A percentile compares a stretch with the other conserved stretches of the same genome.
phyloP scores from a whole-genome alignment of 2,329 filamentous ascomycete species.

The Rhinocladiella mackenziei region DNA sequence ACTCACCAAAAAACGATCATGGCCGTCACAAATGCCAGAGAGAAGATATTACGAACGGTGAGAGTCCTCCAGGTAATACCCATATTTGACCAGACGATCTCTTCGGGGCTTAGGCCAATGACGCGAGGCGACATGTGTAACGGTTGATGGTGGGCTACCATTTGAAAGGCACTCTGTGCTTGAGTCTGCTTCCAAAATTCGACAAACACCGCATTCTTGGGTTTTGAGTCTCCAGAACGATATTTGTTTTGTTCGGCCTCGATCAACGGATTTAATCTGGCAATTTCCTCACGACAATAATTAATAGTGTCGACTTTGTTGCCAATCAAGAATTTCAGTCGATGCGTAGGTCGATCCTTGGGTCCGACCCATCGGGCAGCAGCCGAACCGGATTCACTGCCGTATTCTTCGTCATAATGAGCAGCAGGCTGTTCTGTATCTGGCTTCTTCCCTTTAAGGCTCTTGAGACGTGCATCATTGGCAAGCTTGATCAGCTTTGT shows the following conservation, averaged over 20 bases:
- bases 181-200: slow-evolving; percentile 80
- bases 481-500: slow-evolving; percentile 77
- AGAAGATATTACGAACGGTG: slow-evolving; percentile 65
- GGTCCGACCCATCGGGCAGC: slow-evolving; percentile 70
- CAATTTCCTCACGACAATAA: slow-evolving; percentile 75
- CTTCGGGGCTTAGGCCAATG: slow-evolving; percentile 73
- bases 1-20: slow-evolving; percentile 77
- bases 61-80: slow-evolving; percentile 82
- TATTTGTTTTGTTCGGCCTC: slow-evolving; percentile 65
- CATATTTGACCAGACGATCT: slow-evolving; percentile 84
- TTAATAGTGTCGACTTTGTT: slow-evolving; percentile 94
- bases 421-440: slow-evolving; percentile 37
- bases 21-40: slow-evolving; percentile 67
- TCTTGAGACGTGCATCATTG: slow-evolving; percentile 67
- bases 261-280: slow-evolving; percentile 68
- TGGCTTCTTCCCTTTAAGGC: slow-evolving; percentile 55
- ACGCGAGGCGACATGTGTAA: slow-evolving; percentile 82
- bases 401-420: slow-evolving; percentile 48
- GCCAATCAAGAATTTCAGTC: slow-evolving; percentile 66
- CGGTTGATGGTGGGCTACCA: slow-evolving; percentile 78
- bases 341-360: slow-evolving; percentile 73
- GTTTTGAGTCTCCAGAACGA: slow-evolving; percentile 59
- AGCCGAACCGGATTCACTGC: slow-evolving; percentile 65
- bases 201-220: slow-evolving; percentile 77
- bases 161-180: slow-evolving; percentile 82